Evolutionary conservation across 352 stramenopile species (phyloP), one percentile per base, ranked within the genome.

Genomic region (Globisporangium mamillatum): DNA sequence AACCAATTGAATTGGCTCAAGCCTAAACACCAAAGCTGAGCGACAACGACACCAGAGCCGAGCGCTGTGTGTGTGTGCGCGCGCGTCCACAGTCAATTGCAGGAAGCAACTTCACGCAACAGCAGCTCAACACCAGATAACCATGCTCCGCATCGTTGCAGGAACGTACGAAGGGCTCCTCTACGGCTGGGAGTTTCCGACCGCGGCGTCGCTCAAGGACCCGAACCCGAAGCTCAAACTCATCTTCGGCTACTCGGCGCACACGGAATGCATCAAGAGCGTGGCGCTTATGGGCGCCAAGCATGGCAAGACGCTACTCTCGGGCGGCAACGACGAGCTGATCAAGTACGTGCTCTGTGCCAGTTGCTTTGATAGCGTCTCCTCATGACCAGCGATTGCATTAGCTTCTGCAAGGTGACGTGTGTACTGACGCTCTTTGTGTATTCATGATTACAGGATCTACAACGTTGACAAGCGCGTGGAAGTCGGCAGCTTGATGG

Each of bases 401-500:
- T 44, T 41, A 41, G 10, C 10, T 9, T 20, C 7, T 24, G 5
- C 10, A 48, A 59, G 44, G 14, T 10, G 4, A 18, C 22, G 18
- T 57, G 2, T 3, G 41, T 60, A 27, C 16, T 62, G 38, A 32
- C 44, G 12, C 38, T 20, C 12, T 16, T 2, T 67, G 10, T 68
- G 25, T 73, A 14, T 44, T 18, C 12, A 41, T 32, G 38, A 20
- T 46, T 55, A 5, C 50, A 95, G 86, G 71, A 94, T 95, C 66
- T 95, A 95, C 76, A 94, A 95, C 63, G 86, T 94, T 54, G 80
- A 93, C 71, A 94, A 92, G 74, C 86, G 87, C 70, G 86, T 95
- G 27, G 88, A 95, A 70, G 86, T 95, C 32, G 88, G 88, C 60
- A 93, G 80, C 41, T 70, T 95, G 36, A 95, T 95, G 86, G 86